These are phyloP conservation scores for Fusarium sp. DNA, from an alignment of 2,329 filamentous ascomycete genomes.

Conservation along the genomic window DNA sequence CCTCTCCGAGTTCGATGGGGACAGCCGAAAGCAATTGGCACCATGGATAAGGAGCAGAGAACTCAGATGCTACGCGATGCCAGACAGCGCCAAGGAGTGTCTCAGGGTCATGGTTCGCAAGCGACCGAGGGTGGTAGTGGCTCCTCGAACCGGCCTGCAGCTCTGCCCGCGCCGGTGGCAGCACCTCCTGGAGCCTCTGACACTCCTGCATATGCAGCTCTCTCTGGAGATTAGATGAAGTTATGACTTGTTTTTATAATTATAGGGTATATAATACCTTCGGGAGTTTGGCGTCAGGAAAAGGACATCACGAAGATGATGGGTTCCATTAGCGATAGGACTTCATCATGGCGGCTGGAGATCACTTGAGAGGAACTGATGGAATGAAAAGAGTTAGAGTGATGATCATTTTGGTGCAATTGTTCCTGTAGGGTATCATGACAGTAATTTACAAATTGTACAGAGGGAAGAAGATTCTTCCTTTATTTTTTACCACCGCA, in stretches of 20 bases:
- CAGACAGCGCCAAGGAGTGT: slow-evolving; percentile 54
- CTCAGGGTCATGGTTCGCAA: slow-evolving; percentile 31
- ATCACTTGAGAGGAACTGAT: slow-evolving; percentile 26
- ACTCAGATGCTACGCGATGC: slow-evolving; percentile 84
- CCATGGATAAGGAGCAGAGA: slow-evolving; percentile 88
- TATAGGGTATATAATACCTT: slow-evolving; percentile 24
- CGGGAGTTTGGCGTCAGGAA: slow-evolving; percentile 47
- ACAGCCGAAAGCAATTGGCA: slow-evolving; percentile 90
- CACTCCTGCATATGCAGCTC: slow-evolving; percentile 81
- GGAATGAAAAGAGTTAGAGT: slow-evolving; percentile 31
- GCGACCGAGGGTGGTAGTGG: slow-evolving; percentile 51
- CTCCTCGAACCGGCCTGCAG: slow-evolving; percentile 42
- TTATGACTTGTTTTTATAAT: slow-evolving; percentile 43
- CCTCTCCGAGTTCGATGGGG: slow-evolving; percentile 93
- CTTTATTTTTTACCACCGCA: slow-evolving; percentile 49
- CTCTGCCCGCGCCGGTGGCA: slow-evolving; percentile 65
- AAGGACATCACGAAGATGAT: slow-evolving; percentile 22
- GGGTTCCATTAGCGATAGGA: slow-evolving; percentile 39
- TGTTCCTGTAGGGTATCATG: slow-evolving; percentile 51
- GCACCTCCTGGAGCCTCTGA: slow-evolving; percentile 84
- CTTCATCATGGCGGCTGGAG: slow-evolving; percentile 22
- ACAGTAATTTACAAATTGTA: slow-evolving; percentile 51
- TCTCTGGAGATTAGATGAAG: slow-evolving; percentile 77
- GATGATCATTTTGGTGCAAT: slow-evolving; percentile 38
- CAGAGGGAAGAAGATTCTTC: slow-evolving; percentile 31